phyloP scores from a whole-genome alignment of 2,329 filamentous ascomycete genomes.

The Penicillium brevicompactum region DNA sequence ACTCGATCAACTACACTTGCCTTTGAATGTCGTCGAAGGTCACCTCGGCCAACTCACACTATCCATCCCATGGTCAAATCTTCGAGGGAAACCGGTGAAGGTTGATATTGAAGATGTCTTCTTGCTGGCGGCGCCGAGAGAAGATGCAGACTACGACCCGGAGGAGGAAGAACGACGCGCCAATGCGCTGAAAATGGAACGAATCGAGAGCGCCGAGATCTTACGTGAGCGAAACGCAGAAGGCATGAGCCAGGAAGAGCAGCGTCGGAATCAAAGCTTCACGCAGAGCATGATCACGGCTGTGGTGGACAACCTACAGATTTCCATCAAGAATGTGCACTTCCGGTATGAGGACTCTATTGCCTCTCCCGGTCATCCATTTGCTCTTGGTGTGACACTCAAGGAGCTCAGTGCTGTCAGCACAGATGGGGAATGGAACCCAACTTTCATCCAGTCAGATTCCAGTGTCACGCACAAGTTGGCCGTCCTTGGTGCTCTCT shows the following conservation, averaged over 20 bases:
- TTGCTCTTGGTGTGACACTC: constrained; percentile 87
- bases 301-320: constrained; percentile 97
- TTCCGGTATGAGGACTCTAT: constrained; percentile 97
- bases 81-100: constrained; percentile 90
- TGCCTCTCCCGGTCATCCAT: constrained; percentile 90
- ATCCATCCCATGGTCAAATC: constrained; percentile 95
- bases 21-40: constrained; percentile 94
- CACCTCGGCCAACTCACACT: constrained; percentile 91
- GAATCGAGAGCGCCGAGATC: constrained; percentile 92
- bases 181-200: constrained; percentile 97
- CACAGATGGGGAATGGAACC: constrained; percentile 91
- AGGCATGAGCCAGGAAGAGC: constrained; percentile 90
- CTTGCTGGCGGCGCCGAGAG: constrained; percentile 89
- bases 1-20: constrained; percentile 93
- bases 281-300: constrained; percentile 93
- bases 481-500: constrained; percentile 83
- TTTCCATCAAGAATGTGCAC: constrained; percentile 97
- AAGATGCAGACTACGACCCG: constrained; percentile 89
- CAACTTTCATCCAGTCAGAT: constrained; percentile 91
- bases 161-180: constrained; percentile 86
- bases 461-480: constrained; percentile 86
- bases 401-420: constrained; percentile 97
- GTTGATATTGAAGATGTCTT: constrained; percentile 97
- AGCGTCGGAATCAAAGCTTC: constrained; percentile 97
- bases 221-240: constrained; percentile 91